A percentile compares a stretch with the other conserved stretches of the same genome.
Evolutionary conservation across 2,329 filamentous ascomycete genomes (phyloP).

Genomic region (Penicillium sp.): DNA sequence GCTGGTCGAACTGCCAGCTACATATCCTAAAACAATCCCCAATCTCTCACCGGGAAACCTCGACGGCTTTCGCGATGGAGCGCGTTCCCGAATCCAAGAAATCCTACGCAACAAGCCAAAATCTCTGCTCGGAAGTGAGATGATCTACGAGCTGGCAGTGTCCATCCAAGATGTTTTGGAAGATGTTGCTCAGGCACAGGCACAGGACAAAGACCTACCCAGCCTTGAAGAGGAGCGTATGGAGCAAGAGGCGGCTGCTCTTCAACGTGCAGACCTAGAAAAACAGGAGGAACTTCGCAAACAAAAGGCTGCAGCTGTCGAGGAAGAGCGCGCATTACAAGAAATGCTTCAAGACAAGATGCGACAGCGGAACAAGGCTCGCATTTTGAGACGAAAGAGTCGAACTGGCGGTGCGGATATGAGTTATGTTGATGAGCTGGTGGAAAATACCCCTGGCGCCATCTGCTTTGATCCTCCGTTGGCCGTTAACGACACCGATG

Average conservation of each 20-base stretch:
- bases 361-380: slow-evolving; percentile 41
- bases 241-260: slow-evolving; percentile 71
- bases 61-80: slow-evolving; percentile 65
- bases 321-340: slow-evolving; percentile 42
- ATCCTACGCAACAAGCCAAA: slow-evolving; percentile 69
- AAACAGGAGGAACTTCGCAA: slow-evolving; percentile 50
- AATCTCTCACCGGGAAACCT: slow-evolving; percentile 66
- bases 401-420: slow-evolving; percentile 34
- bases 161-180: slow-evolving; percentile 71
- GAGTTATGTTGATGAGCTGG: slow-evolving; percentile 27
- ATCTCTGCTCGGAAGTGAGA: slow-evolving; percentile 60
- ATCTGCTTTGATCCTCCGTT: slow-evolving; percentile 46
- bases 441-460: slow-evolving; percentile 36
- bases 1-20: slow-evolving; percentile 79
- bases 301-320: slow-evolving; percentile 42
- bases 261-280: slow-evolving; percentile 51
- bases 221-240: slow-evolving; percentile 88
- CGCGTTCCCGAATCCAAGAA: slow-evolving; percentile 67
- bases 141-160: slow-evolving; percentile 62
- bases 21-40: slow-evolving; percentile 83
- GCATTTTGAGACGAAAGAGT: slow-evolving; percentile 40
- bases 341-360: slow-evolving; percentile 41
- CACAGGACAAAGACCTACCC: slow-evolving; percentile 71
- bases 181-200: slow-evolving; percentile 76
- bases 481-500: slow-evolving; percentile 60